Conservation (phyloP, 306 rosid genomes). For the Hippophae gyantsensis region DNA sequence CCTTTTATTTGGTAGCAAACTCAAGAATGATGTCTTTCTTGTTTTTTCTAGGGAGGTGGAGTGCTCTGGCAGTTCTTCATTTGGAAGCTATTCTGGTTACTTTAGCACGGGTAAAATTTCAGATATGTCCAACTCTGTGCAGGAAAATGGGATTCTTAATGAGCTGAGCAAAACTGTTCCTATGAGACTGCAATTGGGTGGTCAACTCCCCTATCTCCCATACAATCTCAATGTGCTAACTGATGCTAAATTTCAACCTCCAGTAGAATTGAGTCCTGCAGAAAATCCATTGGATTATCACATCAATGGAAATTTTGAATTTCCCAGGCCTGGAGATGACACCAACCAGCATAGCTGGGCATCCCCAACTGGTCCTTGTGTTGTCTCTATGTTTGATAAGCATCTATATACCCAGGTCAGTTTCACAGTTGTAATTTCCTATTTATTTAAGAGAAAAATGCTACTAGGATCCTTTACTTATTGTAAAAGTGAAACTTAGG, state of each 20-base stretch:
- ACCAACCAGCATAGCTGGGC: slow-evolving; percentile 63
- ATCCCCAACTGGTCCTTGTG: slow-evolving; percentile 61
- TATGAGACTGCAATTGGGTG: slow-evolving; percentile 42
- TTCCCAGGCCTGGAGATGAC: slow-evolving; percentile 45
- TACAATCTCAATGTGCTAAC: slow-evolving; percentile 51
- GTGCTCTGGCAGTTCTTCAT: slow-evolving; percentile 26
- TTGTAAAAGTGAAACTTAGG: no score
- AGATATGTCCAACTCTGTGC: slow-evolving; percentile 38
- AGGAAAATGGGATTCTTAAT: slow-evolving; percentile 33
- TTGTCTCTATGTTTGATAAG: slow-evolving; percentile 36
- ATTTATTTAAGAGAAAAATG: no score
- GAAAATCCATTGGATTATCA: slow-evolving; percentile 54
- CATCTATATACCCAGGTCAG: slow-evolving; percentile 35
- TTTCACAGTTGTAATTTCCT: background rate
- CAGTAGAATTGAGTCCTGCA: slow-evolving; percentile 42
- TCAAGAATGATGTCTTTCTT: background rate
- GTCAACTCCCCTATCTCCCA: slow-evolving; percentile 61
- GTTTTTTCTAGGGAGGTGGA: slow-evolving; percentile 47
- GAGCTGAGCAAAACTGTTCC: slow-evolving; percentile 39
- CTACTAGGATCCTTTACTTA: no score
- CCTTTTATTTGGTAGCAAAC: background rate
- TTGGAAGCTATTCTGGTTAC: slow-evolving; percentile 35
- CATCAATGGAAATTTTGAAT: slow-evolving; percentile 59
- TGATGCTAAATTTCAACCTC: slow-evolving; percentile 49
- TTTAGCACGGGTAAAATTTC: slow-evolving; percentile 39